These are phyloP conservation scores for Komagataella phaffii DNA, from an alignment of 805 yeast genomes.

Conservation along the genomic window DNA sequence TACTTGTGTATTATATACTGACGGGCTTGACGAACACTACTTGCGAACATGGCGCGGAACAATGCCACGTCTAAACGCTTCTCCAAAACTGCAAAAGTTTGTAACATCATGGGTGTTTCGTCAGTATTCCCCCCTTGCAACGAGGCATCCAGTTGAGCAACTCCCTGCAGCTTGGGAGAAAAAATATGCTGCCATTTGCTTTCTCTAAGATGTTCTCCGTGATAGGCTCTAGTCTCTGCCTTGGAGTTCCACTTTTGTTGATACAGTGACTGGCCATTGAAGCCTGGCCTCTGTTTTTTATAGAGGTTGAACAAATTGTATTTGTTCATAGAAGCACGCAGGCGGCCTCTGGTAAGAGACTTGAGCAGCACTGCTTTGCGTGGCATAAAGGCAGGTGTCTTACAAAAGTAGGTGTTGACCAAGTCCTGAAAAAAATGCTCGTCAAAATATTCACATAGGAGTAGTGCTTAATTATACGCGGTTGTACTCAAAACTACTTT, in stretches of 20 bases:
- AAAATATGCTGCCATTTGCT: conserved; percentile 65
- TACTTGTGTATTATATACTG: conserved; percentile 71
- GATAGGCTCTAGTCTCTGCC: conserved; percentile 86
- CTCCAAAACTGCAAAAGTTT: conserved; percentile 81
- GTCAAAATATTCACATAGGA: not conserved
- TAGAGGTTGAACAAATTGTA: conserved; percentile 79
- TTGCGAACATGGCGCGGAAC: conserved; percentile 86
- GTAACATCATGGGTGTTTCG: conserved; percentile 74
- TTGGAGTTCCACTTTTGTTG: conserved; percentile 91
- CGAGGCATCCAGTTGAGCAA: conserved; percentile 80
- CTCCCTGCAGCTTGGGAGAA: conserved; percentile 62
- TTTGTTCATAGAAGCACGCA: conserved; percentile 88
- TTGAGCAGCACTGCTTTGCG: conserved; percentile 43
- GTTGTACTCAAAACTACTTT: not conserved
- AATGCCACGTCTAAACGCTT: conserved; percentile 82
- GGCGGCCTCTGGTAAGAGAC: conserved; percentile 52
- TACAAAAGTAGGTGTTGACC: not conserved
- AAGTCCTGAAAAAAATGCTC: conserved; percentile 1
- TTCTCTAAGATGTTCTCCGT: conserved; percentile 89
- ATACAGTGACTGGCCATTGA: conserved; percentile 55
- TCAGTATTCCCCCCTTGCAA: conserved; percentile 41
- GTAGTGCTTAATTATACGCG: not conserved
- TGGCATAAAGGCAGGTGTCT: conserved; percentile 28
- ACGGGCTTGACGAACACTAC: conserved; percentile 88
- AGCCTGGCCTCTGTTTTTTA: conserved; percentile 48